phyloP scores from a whole-genome alignment of 139 green algal species.

The Tetradesmus lagerheimii region DNA sequence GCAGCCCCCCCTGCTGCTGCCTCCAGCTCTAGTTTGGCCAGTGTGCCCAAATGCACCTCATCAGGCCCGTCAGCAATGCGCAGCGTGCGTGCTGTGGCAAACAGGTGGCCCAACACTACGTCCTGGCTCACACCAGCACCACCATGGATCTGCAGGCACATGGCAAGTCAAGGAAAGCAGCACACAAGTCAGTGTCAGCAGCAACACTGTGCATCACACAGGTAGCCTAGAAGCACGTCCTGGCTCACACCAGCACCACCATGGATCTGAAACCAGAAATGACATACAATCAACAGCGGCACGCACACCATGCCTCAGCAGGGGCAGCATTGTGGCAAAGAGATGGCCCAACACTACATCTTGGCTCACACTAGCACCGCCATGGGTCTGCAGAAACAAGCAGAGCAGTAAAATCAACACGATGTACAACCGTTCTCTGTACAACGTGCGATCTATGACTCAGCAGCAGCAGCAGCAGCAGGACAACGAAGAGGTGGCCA shows the following conservation, averaged over 20 bases:
- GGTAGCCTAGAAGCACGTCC: conserved; percentile 85
- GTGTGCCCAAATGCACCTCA: conserved; percentile 95
- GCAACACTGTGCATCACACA: conserved; percentile 72
- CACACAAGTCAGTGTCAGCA: background rate
- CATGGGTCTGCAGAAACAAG: conserved; percentile 66
- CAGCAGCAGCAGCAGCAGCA: too few species aligned
- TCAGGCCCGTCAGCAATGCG: conserved; percentile 97
- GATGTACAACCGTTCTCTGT: too few species aligned
- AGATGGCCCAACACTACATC: too few species aligned
- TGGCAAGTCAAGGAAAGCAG: too few species aligned
- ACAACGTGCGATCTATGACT: too few species aligned
- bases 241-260: conserved; percentile 86
- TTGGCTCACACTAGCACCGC: too few species aligned
- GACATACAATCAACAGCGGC: too few species aligned
- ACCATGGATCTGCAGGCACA: conserved; percentile 73
- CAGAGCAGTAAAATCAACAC: too few species aligned
- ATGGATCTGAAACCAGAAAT: too few species aligned
- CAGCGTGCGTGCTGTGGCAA: conserved; percentile 88
- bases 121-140: conserved; percentile 89
- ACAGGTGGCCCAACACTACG: conserved; percentile 88
- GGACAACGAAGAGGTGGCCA: too few species aligned
- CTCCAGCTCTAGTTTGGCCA: conserved; percentile 88
- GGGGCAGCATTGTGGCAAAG: too few species aligned
- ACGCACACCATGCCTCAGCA: too few species aligned
- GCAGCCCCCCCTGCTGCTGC: conserved; percentile 15